These are phyloP conservation scores for Haplosporangium gracile DNA, from an alignment of 192 early-diverging fungal species.

Conservation along the genomic window DNA sequence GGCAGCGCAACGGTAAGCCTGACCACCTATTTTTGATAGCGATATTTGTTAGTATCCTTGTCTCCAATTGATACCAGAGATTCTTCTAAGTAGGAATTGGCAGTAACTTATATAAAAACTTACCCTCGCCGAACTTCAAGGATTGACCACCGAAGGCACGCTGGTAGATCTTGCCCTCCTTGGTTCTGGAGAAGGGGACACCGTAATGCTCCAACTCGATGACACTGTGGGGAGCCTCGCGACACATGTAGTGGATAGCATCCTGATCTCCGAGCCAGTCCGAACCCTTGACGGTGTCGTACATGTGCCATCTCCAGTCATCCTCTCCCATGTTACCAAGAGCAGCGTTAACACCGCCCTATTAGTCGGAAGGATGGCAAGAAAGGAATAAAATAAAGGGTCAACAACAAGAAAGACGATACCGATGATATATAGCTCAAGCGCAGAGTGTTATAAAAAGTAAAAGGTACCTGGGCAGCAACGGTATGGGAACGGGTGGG, in stretches of 20 bases:
- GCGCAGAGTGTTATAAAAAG: neutral
- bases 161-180: conserved; percentile 99
- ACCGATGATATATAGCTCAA: neutral
- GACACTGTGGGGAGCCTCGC: conserved; percentile 95
- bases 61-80: neutral
- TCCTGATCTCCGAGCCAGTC: conserved; percentile 99
- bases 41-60: neutral
- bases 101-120: neutral
- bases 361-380: neutral
- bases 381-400: conserved; percentile 8
- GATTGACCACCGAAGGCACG: conserved; percentile 98
- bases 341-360: conserved; percentile 99
- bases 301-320: conserved; percentile 99
- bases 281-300: conserved; percentile 98
- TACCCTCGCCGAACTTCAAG: conserved; percentile 94
- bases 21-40: conserved; percentile 72
- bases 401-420: neutral
- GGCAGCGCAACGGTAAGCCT: conserved; percentile 97
- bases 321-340: conserved; percentile 99
- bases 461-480: conserved; percentile 83
- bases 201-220: conserved; percentile 99
- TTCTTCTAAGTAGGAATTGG: neutral
- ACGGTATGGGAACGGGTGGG: conserved; percentile 99
- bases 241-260: conserved; percentile 99
- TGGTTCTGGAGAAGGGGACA: conserved; percentile 97